phyloP scores from a whole-genome alignment of 805 yeast species.

The Sungouiozyma intestinalis region DNA sequence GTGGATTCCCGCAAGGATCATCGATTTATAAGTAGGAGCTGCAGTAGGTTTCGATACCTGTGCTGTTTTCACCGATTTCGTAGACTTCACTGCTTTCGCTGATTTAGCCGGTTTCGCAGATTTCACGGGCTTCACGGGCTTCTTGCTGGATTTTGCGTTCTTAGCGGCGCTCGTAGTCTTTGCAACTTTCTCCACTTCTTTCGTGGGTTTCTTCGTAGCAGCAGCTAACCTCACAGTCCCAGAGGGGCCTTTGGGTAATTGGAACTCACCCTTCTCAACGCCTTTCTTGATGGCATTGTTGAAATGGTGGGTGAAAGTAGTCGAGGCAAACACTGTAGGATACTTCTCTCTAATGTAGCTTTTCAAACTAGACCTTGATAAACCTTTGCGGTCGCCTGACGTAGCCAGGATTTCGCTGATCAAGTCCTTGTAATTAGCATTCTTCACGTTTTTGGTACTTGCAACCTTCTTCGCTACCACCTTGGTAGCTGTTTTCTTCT shows the following conservation, averaged over 20 bases:
- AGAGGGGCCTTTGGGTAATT: slow-evolving; percentile 83
- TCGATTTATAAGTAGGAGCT: slow-evolving; percentile 18
- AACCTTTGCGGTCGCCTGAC: slow-evolving; percentile 62
- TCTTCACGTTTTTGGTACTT: slow-evolving; percentile 5
- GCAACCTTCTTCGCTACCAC: slow-evolving; percentile 2
- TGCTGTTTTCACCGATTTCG: too few relatives aligned
- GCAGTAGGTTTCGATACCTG: too few relatives aligned
- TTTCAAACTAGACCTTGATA: slow-evolving; percentile 79
- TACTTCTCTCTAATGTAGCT: slow-evolving; percentile 52
- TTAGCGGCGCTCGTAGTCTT: slow-evolving; percentile 19
- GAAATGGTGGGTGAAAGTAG: slow-evolving; percentile 65
- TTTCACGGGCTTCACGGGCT: slow-evolving; percentile 3
- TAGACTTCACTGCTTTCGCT: neutral
- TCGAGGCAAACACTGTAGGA: slow-evolving; percentile 46
- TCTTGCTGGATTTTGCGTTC: slow-evolving; percentile 17
- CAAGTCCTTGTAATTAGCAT: slow-evolving; percentile 19
- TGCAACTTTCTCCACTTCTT: slow-evolving; percentile 17
- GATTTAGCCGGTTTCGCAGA: slow-evolving; percentile 4
- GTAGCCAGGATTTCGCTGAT: slow-evolving; percentile 51
- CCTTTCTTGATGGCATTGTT: slow-evolving; percentile 73
- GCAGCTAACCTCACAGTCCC: slow-evolving; percentile 62
- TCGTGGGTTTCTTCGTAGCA: slow-evolving; percentile 13
- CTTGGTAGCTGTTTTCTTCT: slow-evolving; percentile 3
- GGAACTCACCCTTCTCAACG: slow-evolving; percentile 61
- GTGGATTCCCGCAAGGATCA: slow-evolving; percentile 47